Conservation (phyloP, 306 rosid species). For the Prunus armeniaca region DNA sequence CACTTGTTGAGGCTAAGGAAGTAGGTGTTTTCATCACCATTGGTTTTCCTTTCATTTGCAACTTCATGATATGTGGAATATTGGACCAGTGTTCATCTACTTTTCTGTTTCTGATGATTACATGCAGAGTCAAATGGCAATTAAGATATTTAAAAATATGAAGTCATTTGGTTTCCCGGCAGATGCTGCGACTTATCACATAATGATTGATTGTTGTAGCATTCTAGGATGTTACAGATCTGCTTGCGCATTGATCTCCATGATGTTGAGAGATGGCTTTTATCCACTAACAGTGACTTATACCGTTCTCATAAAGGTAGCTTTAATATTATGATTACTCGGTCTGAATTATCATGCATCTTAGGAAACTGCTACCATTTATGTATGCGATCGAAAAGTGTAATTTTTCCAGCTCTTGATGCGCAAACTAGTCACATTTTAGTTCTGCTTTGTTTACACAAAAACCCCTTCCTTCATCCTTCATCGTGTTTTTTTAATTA, state of each 20-base stretch:
- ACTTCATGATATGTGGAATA: slow-evolving; percentile 17
- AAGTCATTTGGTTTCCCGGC: slow-evolving; percentile 51
- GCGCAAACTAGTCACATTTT: neutral
- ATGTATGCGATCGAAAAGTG: slow-evolving; percentile 18
- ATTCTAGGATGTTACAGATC: slow-evolving; percentile 56
- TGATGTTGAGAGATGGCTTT: slow-evolving; percentile 79
- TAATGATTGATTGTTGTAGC: slow-evolving; percentile 73
- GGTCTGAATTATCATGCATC: slow-evolving; percentile 6
- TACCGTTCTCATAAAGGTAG: slow-evolving; percentile 66
- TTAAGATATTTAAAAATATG: slow-evolving; percentile 66
- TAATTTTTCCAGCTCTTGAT: neutral
- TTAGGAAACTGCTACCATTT: slow-evolving; percentile 7
- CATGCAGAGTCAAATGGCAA: slow-evolving; percentile 61
- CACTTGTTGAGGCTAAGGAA: slow-evolving; percentile 61
- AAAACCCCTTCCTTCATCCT: neutral
- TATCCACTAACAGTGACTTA: slow-evolving; percentile 45
- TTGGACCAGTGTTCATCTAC: slow-evolving; percentile 19
- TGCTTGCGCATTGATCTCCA: slow-evolving; percentile 57
- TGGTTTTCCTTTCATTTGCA: slow-evolving; percentile 32
- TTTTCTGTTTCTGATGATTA: slow-evolving; percentile 30
- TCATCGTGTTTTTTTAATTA: no score
- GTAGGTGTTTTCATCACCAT: slow-evolving; percentile 41
- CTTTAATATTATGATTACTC: slow-evolving; percentile 10
- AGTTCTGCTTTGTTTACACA: neutral
- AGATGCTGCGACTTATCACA: slow-evolving; percentile 57